Conservation (phyloP, 2,329 filamentous ascomycete species). For the Dothideomycetes sp. region DNA sequence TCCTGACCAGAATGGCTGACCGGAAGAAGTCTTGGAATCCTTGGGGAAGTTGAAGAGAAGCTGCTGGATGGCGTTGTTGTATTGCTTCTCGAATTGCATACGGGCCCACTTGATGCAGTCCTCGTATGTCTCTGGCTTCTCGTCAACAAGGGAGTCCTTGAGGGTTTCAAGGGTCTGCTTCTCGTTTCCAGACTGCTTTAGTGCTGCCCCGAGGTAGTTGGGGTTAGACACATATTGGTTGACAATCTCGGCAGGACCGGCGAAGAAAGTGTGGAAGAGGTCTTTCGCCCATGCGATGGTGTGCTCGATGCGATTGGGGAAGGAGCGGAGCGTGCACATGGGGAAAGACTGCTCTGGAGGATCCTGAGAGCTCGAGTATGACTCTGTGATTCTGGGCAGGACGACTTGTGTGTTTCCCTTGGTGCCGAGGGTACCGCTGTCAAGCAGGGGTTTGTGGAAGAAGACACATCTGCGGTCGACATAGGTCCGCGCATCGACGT, state of each 20-base stretch:
- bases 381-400: conserved; percentile 82
- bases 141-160: conserved; percentile 78
- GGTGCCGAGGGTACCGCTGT: conserved; percentile 95
- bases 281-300: conserved; percentile 98
- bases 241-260: conserved; percentile 84
- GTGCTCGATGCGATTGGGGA: conserved; percentile 97
- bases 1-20: conserved; percentile 93
- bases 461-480: conserved; percentile 95
- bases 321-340: conserved; percentile 95
- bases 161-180: conserved; percentile 87
- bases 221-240: conserved; percentile 83
- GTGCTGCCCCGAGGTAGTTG: conserved; percentile 73
- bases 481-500: conserved; percentile 92
- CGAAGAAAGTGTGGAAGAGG: conserved; percentile 87
- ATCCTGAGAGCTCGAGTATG: conserved; percentile 94
- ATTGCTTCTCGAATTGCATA: conserved; percentile 88
- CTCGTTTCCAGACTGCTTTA: conserved; percentile 91
- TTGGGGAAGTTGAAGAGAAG: conserved; percentile 95
- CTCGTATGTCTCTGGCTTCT: conserved; percentile 85
- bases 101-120: conserved; percentile 96
- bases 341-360: conserved; percentile 98
- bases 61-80: conserved; percentile 93
- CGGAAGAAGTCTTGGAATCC: conserved; percentile 76
- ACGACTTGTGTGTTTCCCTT: conserved; percentile 98
- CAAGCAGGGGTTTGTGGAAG: conserved; percentile 91